Evolutionary conservation across 495 filamentous ascomycete genomes (phyloP), one percentile per base, ranked within the genome.

Genomic region (Penicillium coprophilum): DNA sequence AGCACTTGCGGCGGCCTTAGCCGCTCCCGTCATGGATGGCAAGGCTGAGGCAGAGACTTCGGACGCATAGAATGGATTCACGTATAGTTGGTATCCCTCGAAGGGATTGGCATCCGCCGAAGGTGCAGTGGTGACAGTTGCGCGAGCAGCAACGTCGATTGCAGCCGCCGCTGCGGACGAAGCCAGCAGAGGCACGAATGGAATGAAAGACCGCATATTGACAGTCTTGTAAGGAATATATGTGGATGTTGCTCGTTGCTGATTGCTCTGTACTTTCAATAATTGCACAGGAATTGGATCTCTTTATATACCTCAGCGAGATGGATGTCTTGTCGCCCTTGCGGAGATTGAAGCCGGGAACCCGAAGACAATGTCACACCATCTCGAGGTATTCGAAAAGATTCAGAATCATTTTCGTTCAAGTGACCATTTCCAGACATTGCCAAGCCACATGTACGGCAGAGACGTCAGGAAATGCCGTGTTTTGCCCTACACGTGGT

Each of bases 61-160:
- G 21, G 82, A 82, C 17, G 79, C 71, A 61, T 85, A 84, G 72
- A 79, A 84, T 36, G 75, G 68, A 67, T 85, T 85, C 52, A 77
- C 77, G 69, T 82, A 84, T 58, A 77, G 71, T 56, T 80, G 64
- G 40, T 82, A 74, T 6, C 79, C 82, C 1, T 62, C 58, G 65
- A 82, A 84, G 6, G 81, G 82, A 65, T 85, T 85, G 17, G 76
- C 75, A 66, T 85, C 84, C 17, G 76, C 75, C 12, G 48, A 40
- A 40, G 48, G 20, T 41, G 50, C 38, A 5, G 30, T 8, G 46
- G 69, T 60, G 51, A 68, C 76, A 56, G 66, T 68, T 13, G 73
- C 72, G 2, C 62, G 47, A 21, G 56, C 38, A 6, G 57, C 52
- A n/a, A 54, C 46, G 5, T 65, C 54, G 31, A 59, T 53, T 2